phyloP scores from a whole-genome alignment of 2,329 filamentous ascomycete species.

The Aspergillus ruber region DNA sequence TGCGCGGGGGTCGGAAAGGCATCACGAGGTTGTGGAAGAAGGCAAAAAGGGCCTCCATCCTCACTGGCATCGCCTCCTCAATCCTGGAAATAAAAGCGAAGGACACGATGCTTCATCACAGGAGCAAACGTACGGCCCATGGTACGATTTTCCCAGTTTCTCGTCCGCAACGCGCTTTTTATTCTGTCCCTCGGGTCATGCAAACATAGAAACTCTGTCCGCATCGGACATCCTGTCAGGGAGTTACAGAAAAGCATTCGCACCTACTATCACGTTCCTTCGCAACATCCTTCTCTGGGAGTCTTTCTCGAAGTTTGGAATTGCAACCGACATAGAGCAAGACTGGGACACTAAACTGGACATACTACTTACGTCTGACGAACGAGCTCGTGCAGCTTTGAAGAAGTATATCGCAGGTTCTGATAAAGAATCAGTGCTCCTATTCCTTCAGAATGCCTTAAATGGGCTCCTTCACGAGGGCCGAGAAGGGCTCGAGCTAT shows the following conservation, averaged over 20 bases:
- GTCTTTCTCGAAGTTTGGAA: constrained; percentile 43
- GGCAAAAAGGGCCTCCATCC: constrained; percentile 81
- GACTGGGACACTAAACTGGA: constrained; percentile 82
- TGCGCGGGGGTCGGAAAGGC: constrained; percentile 55
- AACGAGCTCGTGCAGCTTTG: constrained; percentile 54
- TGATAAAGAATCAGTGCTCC: constrained; percentile 32
- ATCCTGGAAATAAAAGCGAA: constrained; percentile 43
- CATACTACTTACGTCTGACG: constrained; percentile 63
- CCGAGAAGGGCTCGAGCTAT: constrained; percentile 38
- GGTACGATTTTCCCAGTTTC: constrained; percentile 36
- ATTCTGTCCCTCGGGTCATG: constrained; percentile 17
- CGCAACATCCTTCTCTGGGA: constrained; percentile 55
- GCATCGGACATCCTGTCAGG: constrained; percentile 21
- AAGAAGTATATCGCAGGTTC: constrained; percentile 27
- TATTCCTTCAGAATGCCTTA: constrained; percentile 41
- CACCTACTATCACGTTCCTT: constrained; percentile 64
- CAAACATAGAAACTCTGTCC: constrained; percentile 33
- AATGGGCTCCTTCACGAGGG: constrained; percentile 37
- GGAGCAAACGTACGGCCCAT: constrained; percentile 44
- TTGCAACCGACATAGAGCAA: constrained; percentile 56
- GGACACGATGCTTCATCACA: constrained; percentile 43
- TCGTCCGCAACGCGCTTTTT: constrained; percentile 27
- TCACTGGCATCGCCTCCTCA: constrained; percentile 62
- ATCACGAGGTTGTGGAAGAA: constrained; percentile 81
- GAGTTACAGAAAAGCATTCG: constrained; percentile 49